Evolutionary conservation across 352 stramenopile genomes (phyloP).

Genomic region (Globisporangium rhizosaccharum): DNA sequence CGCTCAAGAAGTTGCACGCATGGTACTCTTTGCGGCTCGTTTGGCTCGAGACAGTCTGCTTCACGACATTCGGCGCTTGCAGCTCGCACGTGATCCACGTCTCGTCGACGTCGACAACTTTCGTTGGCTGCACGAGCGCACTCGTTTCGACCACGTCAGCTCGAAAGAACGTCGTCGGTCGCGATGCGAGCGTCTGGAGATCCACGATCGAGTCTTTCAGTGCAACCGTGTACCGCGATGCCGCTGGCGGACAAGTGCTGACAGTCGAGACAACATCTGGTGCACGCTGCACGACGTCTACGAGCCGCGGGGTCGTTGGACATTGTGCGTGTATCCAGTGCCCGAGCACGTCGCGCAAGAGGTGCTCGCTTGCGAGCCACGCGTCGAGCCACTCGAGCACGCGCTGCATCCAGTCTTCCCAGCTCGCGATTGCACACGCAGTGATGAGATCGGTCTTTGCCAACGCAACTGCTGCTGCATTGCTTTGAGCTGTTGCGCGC

Average conservation of each 20-base stretch:
- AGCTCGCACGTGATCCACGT: slow-evolving; percentile 31
- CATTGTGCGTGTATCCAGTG: slow-evolving; percentile 65
- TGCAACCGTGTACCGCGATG: slow-evolving; percentile 20
- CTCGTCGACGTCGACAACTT: slow-evolving; percentile 31
- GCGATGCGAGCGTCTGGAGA: slow-evolving; percentile 35
- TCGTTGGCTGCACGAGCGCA: slow-evolving; percentile 33
- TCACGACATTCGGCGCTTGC: slow-evolving; percentile 17
- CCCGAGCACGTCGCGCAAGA: slow-evolving; percentile 50
- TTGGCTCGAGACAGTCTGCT: slow-evolving; percentile 20
- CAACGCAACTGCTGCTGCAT: slow-evolving; percentile 9
- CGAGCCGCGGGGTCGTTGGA: slow-evolving; percentile 21
- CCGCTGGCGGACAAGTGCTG: slow-evolving; percentile 17
- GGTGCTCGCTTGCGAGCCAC: slow-evolving; percentile 50
- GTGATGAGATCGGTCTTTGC: slow-evolving; percentile 21
- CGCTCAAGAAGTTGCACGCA: slow-evolving; percentile 46
- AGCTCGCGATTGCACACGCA: slow-evolving; percentile 20
- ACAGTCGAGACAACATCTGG: slow-evolving; percentile 13
- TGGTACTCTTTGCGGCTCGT: slow-evolving; percentile 29
- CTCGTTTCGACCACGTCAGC: slow-evolving; percentile 36
- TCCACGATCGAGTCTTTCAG: slow-evolving; percentile 31
- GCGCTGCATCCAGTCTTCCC: slow-evolving; percentile 53
- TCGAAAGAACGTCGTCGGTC: slow-evolving; percentile 42
- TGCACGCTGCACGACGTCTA: slow-evolving; percentile 15
- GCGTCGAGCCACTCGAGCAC: slow-evolving; percentile 44
- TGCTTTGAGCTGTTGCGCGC: slow-evolving; percentile 12